Percentiles rank a stretch among this genome's conserved stretches.
Conservation (phyloP, 352 stramenopile genomes). For the Phytophthora pistaciae region DNA sequence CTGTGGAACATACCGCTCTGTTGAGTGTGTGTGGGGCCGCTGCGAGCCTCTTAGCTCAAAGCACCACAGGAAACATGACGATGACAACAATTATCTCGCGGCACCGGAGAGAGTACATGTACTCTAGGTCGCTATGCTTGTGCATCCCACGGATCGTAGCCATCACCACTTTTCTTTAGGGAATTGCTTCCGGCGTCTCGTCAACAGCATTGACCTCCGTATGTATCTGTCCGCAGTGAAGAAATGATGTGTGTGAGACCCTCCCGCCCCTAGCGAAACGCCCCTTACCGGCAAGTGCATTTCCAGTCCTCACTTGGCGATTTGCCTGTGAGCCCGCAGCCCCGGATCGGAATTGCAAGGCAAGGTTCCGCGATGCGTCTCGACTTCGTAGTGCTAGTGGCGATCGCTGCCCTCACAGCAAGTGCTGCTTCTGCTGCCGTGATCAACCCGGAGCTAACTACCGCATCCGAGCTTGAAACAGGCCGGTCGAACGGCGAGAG, state of each 20-base stretch:
- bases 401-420: not conserved
- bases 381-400: not conserved
- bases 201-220: not conserved
- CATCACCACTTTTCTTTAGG: too few species aligned
- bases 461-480: not conserved
- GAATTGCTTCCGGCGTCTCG: not conserved
- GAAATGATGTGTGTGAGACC: not conserved
- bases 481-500: not conserved
- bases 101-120: not conserved
- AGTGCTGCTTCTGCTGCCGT: too few species aligned
- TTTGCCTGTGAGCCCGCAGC: not conserved
- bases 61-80: too few species aligned
- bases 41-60: too few species aligned
- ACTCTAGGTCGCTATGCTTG: not conserved
- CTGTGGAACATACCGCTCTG: not conserved
- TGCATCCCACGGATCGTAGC: too few species aligned
- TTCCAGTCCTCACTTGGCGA: not conserved
- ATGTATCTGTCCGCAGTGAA: not conserved
- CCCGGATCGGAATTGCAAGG: not conserved
- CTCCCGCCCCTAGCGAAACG: not conserved
- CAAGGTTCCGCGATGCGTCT: not conserved
- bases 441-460: not conserved
- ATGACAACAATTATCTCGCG: too few species aligned
- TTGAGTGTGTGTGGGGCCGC: too few species aligned
- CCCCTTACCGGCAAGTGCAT: too few species aligned